Conservation (phyloP, 2,329 filamentous ascomycete species). For the Fusarium coffeatum region DNA sequence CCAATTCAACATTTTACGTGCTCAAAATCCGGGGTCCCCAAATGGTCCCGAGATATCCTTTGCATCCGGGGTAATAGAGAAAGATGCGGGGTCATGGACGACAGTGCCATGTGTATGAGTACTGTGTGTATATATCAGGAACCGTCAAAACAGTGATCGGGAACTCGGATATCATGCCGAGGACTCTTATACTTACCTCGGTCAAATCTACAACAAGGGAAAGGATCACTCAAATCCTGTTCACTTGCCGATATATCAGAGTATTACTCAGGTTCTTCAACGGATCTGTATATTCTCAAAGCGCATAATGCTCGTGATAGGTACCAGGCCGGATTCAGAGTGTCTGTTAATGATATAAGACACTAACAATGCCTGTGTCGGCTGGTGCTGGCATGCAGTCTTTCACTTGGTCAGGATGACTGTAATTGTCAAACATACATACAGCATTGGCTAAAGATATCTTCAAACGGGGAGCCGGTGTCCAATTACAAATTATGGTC, state of each 20-base stretch:
- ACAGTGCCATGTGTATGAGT: not conserved
- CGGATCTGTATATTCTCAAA: not conserved
- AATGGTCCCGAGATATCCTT: slow-evolving; percentile 23
- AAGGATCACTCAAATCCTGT: slow-evolving; percentile 7
- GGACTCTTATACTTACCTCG: slow-evolving; percentile 23
- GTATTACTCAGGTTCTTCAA: not conserved
- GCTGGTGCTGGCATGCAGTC: not conserved
- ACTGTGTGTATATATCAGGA: slow-evolving; percentile 2
- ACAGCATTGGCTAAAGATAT: not conserved
- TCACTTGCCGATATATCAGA: slow-evolving; percentile 17
- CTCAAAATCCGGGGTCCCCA: slow-evolving; percentile 5
- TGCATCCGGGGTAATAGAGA: slow-evolving; percentile 36
- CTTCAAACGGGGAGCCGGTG: not conserved
- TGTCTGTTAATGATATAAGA: not conserved
- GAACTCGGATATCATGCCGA: slow-evolving; percentile 26
- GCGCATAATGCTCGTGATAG: not conserved
- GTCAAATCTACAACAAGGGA: not conserved
- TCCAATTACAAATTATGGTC: not conserved
- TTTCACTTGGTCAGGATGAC: not conserved
- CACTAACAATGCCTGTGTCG: not conserved
- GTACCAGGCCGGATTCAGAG: not conserved
- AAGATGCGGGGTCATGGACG: slow-evolving; percentile 36
- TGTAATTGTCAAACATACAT: not conserved
- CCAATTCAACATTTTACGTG: slow-evolving; percentile 6
- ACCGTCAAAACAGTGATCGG: slow-evolving; percentile 13